These are phyloP conservation scores for Remersonia thermophila DNA, from an alignment of 2,329 filamentous ascomycete genomes.

Conservation along the genomic window DNA sequence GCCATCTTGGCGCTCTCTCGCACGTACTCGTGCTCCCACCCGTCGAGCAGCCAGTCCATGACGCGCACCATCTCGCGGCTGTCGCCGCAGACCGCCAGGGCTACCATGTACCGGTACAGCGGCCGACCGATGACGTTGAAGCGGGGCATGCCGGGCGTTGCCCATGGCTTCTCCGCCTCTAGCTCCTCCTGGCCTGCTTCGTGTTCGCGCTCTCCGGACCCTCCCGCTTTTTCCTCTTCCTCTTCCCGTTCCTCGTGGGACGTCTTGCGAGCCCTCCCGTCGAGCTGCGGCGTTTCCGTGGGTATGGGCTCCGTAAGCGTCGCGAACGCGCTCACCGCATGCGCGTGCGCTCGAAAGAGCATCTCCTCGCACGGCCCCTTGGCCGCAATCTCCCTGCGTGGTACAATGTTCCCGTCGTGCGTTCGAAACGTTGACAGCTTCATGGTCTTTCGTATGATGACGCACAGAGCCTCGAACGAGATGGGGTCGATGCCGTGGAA, in stretches of 20 bases:
- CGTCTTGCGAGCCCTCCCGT: constrained; percentile 2
- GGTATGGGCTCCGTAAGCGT: constrained; percentile 19
- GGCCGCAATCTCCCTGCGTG: not conserved
- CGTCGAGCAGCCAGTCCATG: constrained; percentile 44
- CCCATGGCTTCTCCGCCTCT: not conserved
- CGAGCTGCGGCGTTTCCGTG: constrained; percentile 12
- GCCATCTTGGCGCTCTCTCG: constrained; percentile 25
- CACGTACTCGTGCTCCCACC: constrained; percentile 28
- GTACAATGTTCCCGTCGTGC: not conserved
- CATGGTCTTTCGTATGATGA: constrained; percentile 22
- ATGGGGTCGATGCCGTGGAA: constrained; percentile 23
- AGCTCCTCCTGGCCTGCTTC: not conserved
- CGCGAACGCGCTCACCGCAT: constrained; percentile 8
- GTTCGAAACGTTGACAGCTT: constrained; percentile 6
- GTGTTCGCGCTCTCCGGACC: not conserved
- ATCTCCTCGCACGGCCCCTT: constrained; percentile 2
- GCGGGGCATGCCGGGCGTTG: constrained; percentile 20
- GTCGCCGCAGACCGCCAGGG: constrained; percentile 49
- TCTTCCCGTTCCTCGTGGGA: no score
- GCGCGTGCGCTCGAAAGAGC: constrained; percentile 3
- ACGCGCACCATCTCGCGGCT: constrained; percentile 43
- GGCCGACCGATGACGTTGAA: constrained; percentile 33
- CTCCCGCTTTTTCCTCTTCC: not conserved
- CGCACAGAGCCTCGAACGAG: constrained; percentile 26
- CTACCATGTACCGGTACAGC: constrained; percentile 49